Conservation (phyloP, 1,284 basidiomycete genomes). For the Apiotrichum gracile region DNA sequence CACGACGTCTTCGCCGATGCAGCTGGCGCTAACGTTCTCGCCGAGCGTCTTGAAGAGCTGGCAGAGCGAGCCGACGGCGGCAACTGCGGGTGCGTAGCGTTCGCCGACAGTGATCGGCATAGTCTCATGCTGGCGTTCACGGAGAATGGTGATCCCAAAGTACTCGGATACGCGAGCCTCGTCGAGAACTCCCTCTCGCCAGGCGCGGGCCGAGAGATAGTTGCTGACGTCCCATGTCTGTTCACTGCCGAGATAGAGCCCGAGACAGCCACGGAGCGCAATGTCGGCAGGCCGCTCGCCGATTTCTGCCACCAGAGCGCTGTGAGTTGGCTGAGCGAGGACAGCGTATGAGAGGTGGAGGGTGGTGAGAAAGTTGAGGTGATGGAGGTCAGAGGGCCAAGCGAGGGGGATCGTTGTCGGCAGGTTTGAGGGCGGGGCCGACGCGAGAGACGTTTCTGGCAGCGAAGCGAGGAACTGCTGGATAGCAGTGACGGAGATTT, state of each 20-base stretch:
- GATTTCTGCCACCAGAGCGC: constrained; percentile 19
- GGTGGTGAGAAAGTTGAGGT: constrained; percentile 27
- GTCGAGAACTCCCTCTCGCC: constrained; percentile 16
- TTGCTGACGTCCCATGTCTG: constrained; percentile 20
- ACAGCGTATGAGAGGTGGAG: constrained; percentile 22
- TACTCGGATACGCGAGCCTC: constrained; percentile 23
- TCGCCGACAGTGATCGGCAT: constrained; percentile 32
- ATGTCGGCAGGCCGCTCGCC: constrained; percentile 16
- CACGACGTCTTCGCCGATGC: constrained; percentile 27
- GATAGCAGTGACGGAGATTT: constrained; percentile 12
- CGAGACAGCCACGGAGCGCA: constrained; percentile 27
- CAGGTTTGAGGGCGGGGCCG: constrained; percentile 21
- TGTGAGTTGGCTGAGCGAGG: constrained; percentile 19
- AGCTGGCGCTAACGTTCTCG: constrained; percentile 9
- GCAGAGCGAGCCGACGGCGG: constrained; percentile 15
- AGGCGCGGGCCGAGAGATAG: constrained; percentile 21
- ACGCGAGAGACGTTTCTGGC: constrained; percentile 5
- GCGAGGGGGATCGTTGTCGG: constrained; percentile 30
- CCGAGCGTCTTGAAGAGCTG: constrained; percentile 18
- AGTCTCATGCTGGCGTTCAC: constrained; percentile 31
- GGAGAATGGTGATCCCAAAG: constrained; percentile 26
- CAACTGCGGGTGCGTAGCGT: constrained; percentile 19
- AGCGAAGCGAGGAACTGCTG: constrained; percentile 8
- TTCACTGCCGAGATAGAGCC: constrained; percentile 29
- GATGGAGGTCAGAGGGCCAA: constrained; percentile 29